Evolutionary conservation across 768 basidiomycete species (phyloP).

Genomic region (Cyathus striatus): DNA sequence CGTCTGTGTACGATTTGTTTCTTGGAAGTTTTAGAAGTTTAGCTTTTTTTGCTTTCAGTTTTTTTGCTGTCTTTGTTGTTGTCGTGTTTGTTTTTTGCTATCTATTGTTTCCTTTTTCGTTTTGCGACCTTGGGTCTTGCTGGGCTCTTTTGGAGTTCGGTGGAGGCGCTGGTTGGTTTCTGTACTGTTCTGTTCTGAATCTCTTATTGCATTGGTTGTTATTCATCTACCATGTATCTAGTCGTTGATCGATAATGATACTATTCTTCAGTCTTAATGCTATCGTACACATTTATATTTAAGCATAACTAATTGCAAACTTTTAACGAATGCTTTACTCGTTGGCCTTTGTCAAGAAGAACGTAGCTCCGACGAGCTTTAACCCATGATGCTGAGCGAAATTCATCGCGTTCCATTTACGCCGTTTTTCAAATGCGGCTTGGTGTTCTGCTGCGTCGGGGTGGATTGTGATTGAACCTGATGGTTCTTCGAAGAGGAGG

Average conservation of each 20-base stretch:
- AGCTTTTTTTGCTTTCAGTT: background rate
- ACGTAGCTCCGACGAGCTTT: conserved; percentile 56
- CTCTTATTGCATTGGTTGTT: background rate
- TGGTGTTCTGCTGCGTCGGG: conserved; percentile 40
- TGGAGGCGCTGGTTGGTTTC: no score
- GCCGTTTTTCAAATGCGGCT: conserved; percentile 36
- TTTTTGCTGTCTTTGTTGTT: background rate
- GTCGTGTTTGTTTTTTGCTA: background rate
- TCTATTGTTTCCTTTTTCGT: background rate
- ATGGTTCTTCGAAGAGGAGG: conserved; percentile 57
- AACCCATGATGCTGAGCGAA: conserved; percentile 50
- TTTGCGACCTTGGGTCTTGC: background rate
- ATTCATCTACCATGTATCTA: conserved; percentile 1
- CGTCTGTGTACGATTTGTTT: background rate
- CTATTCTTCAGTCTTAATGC: background rate
- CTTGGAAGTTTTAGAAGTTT: no score
- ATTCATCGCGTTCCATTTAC: conserved; percentile 47
- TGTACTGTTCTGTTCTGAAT: background rate
- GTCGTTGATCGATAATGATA: background rate
- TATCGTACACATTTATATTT: background rate
- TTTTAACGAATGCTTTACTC: no score
- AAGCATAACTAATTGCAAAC: background rate
- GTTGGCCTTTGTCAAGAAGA: conserved; percentile 37
- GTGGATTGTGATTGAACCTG: conserved; percentile 33
- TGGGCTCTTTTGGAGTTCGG: no score